Evolutionary conservation across 768 basidiomycete species (phyloP).

Genomic region (Suillus subalutaceus): DNA sequence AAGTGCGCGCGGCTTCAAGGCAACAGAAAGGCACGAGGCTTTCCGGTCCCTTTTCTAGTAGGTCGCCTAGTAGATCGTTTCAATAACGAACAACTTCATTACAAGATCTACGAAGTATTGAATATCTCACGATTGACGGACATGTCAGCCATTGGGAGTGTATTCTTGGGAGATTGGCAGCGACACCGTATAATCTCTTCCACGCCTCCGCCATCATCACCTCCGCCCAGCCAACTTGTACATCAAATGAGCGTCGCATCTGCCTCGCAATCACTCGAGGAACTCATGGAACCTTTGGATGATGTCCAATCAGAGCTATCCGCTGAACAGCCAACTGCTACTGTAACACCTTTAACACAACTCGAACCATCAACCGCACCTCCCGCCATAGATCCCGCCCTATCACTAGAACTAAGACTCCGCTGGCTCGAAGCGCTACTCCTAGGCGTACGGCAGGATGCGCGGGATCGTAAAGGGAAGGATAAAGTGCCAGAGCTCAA

Average conservation of each 20-base stretch:
- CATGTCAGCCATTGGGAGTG: slow-evolving; percentile 71
- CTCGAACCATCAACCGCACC: slow-evolving; percentile 11
- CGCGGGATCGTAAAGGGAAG: slow-evolving; percentile 43
- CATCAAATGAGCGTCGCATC: slow-evolving; percentile 21
- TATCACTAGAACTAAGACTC: slow-evolving; percentile 75
- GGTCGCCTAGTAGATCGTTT: not conserved
- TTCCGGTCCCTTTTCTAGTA: not conserved
- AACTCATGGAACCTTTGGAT: slow-evolving; percentile 15
- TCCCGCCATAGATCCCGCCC: slow-evolving; percentile 55
- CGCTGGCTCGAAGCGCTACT: slow-evolving; percentile 82
- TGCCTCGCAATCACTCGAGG: slow-evolving; percentile 9
- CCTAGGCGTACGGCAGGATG: slow-evolving; percentile 59
- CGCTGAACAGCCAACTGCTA: not conserved
- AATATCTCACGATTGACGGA: slow-evolving; percentile 11
- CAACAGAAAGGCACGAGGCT: not conserved
- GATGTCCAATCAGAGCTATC: slow-evolving; percentile 25
- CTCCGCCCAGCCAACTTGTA: slow-evolving; percentile 31
- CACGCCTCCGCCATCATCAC: slow-evolving; percentile 52
- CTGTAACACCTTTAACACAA: slow-evolving; percentile 6
- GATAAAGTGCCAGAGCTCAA: slow-evolving; percentile 42
- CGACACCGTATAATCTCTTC: slow-evolving; percentile 65
- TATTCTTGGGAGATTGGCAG: slow-evolving; percentile 78
- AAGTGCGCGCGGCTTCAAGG: not conserved
- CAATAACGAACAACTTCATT: slow-evolving; percentile 2
- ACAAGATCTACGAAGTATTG: not conserved